Evolutionary conservation across 2,329 filamentous ascomycete genomes (phyloP).

Genomic region (Teratosphaeria nubilosa): DNA sequence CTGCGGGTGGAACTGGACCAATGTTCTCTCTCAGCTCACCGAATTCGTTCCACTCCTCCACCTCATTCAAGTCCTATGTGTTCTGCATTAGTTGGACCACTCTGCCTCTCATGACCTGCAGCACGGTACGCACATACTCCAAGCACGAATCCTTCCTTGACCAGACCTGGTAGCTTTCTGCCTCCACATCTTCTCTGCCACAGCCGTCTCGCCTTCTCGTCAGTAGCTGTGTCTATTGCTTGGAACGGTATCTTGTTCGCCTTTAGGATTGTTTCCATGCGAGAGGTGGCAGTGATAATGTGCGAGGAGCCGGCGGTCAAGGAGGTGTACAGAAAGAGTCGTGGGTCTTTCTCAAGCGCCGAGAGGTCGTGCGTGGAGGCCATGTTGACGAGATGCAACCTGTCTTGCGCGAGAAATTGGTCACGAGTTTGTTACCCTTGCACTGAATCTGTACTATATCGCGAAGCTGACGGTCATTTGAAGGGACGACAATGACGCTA

Average conservation of each 20-base stretch:
- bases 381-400: not conserved
- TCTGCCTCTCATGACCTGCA: not conserved
- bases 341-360: slow-evolving; percentile 36
- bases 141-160: slow-evolving; percentile 76
- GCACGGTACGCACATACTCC: slow-evolving; percentile 53
- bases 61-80: slow-evolving; percentile 72
- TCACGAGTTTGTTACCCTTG: not conserved
- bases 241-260: slow-evolving; percentile 92
- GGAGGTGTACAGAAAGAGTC: slow-evolving; percentile 89
- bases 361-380: slow-evolving; percentile 26
- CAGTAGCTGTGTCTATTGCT: slow-evolving; percentile 80
- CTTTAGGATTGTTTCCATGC: slow-evolving; percentile 90
- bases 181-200: slow-evolving; percentile 79
- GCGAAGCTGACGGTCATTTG: not conserved
- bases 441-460: not conserved
- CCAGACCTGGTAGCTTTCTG: slow-evolving; percentile 77
- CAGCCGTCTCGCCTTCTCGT: slow-evolving; percentile 77
- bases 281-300: slow-evolving; percentile 90
- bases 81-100: not conserved
- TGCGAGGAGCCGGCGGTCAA: slow-evolving; percentile 91
- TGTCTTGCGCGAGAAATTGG: not conserved
- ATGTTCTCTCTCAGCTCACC: slow-evolving; percentile 86
- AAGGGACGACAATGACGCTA: not conserved
- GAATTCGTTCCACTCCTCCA: slow-evolving; percentile 99
- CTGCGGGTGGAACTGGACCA: slow-evolving; percentile 37